Conservation (phyloP, 2,329 filamentous ascomycete species). For the Fusarium sarcochroum region DNA sequence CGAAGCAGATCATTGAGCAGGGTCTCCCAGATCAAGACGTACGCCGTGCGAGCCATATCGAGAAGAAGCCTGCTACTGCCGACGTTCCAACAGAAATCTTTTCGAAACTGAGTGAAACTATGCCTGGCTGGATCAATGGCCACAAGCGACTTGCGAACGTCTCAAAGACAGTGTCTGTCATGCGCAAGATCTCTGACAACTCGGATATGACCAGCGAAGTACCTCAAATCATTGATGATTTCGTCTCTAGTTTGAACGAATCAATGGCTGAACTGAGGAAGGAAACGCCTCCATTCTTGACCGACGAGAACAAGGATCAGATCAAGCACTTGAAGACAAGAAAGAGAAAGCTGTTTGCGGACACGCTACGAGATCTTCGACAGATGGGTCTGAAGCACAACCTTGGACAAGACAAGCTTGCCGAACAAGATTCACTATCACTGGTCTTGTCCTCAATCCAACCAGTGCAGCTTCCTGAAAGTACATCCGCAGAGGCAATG, state of each 20-base stretch:
- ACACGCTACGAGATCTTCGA: constrained; percentile 85
- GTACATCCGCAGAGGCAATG: constrained; percentile 54
- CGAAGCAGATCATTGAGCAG: constrained; percentile 73
- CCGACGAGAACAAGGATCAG: constrained; percentile 85
- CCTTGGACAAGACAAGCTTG: constrained; percentile 79
- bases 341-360: constrained; percentile 91
- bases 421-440: constrained; percentile 79
- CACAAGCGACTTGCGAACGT: constrained; percentile 80
- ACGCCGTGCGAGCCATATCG: constrained; percentile 10
- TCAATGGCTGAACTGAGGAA: constrained; percentile 82
- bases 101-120: constrained; percentile 40
- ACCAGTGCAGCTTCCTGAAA: constrained; percentile 54
- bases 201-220: constrained; percentile 68
- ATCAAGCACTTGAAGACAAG: constrained; percentile 92
- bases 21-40: constrained; percentile 69
- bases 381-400: constrained; percentile 93
- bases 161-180: constrained; percentile 78
- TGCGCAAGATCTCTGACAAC: constrained; percentile 73
- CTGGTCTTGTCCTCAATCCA: constrained; percentile 74
- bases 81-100: constrained; percentile 36
- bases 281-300: constrained; percentile 85
- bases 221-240: constrained; percentile 72
- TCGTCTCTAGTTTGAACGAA: constrained; percentile 76
- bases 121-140: constrained; percentile 59
- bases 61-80: constrained; percentile 3